Evolutionary conservation across 306 rosid species (phyloP).

Genomic region (Purshia tridentata): DNA sequence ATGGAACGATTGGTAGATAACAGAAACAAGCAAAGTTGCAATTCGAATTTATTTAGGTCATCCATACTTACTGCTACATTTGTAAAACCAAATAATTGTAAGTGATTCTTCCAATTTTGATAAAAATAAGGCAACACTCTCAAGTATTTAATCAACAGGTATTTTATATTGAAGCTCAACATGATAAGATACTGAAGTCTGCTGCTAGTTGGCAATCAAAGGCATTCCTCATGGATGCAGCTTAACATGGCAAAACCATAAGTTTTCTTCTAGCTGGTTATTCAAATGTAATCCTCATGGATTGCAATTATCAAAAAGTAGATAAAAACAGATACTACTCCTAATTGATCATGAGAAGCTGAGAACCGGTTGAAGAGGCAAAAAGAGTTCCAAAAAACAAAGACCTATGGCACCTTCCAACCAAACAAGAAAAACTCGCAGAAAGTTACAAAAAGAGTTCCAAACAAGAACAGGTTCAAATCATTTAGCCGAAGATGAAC

Average conservation of each 20-base stretch:
- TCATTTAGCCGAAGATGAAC: conserved; percentile 68
- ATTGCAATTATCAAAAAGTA: not conserved
- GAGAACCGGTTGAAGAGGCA: not conserved
- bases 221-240: too few species aligned
- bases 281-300: conserved; percentile 1
- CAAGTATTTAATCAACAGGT: not conserved
- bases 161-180: not conserved
- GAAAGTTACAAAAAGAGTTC: not conserved
- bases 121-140: too few species aligned
- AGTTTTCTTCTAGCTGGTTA: not conserved
- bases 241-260: not conserved
- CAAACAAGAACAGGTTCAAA: conserved; percentile 1
- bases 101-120: too few species aligned
- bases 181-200: too few species aligned
- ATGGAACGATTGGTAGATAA: too few species aligned
- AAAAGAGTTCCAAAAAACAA: conserved; percentile 8
- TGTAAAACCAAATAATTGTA: not conserved
- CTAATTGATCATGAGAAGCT: conserved; percentile 3
- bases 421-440: conserved; percentile 10
- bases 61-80: not conserved
- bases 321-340: not conserved
- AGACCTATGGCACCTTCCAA: not conserved
- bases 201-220: too few species aligned
- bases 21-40: too few species aligned
- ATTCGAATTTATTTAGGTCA: too few species aligned